Base-by-base conservation (phyloP, 768 basidiomycete species). In the Suillus sp. region DNA sequence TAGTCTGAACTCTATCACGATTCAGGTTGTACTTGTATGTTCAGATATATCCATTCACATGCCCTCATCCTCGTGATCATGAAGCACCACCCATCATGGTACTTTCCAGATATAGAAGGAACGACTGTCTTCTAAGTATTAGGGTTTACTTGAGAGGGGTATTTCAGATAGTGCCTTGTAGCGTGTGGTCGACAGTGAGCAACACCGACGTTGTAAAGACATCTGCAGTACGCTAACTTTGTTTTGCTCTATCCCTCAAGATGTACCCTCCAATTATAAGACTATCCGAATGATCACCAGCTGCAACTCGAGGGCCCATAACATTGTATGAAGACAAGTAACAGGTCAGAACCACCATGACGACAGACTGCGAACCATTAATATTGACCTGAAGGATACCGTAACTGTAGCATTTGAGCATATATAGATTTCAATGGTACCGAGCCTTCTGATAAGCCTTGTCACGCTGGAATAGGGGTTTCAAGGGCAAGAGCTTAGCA, bases 1-100 rank as follows among this genome's bases (percentile, higher is more conserved):
- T 32, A 43, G 54, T 38, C 62, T 60, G 62, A 62, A 55, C 59
- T 63, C 56, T 53, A 62, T 58, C 45, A 58, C 51, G 56, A 51
- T 68, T 67, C 53, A 60, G 54, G 38, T 47, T 69, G 68, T 66
- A 66, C 18, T 58, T 68, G 66, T 75, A 75, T 64, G 50, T 61
- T 5, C 22, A 56, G 55, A 56, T 37, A 56, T 56, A 56, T 56
- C 55, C 55, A 25, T 22, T 37, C 1, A 14, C 35, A 35, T 56
- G 54, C 37, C n/a, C 35, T 25, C 22, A 2, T 11, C 20, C 20
- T 53, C 51, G 27, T 4, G 50, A 30, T 51, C 35, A 9, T 55
- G 35, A 55, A 55, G 20, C 53, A 35, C n/a, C 13, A 14, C 13
- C n/a, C 35, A 9, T 56, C 35, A 8, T 38, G 27, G 47, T 25